Evolutionary conservation across 371 early-diverging fungal genomes (phyloP), one percentile per base, ranked within the genome.

Genomic region (Mucor indicus): DNA sequence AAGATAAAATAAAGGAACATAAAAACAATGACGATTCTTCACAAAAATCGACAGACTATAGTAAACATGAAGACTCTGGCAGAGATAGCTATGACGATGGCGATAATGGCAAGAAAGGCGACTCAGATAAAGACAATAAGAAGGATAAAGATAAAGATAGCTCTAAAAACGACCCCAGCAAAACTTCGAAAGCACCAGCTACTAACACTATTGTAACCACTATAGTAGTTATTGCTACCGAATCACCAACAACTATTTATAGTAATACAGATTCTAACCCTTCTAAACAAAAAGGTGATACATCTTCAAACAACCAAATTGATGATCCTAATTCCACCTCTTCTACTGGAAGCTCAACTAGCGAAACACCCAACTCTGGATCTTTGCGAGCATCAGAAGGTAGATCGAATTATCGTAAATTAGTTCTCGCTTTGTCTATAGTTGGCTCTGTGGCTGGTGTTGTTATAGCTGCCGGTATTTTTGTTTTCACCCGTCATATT

Each of bases 391-490:
- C n/a, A n/a, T n/a, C n/a, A n/a, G n/a, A 15, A 22, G 50, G 22
- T 10, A 12, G 31, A 29, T 33, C 39, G 17, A 27, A 23, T 4
- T 50, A 49, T 10, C 38, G 40, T 1, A 50, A 40, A 36, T 6
- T 50, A 13, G 43, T 56, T 6, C n/a, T 31, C 16, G 50, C 45
- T 5, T 21, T 56, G 3, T 56, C 56, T 29, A 39, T 56, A 11
- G 40, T 56, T 15, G 56, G 56, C 23, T 25, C 50, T 17, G 22
- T 56, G 29, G 56, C 39, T 27, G 56, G 36, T 17, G 29, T 50
- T n/a, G 22, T 25, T 8, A 44, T 56, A 10, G 16, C 50, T 10
- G 22, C 25, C 3, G 50, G 33, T 6, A 39, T 27, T 19, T 38
- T 56, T 30, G 25, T 56, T 12, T 33, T 45, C 16, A 19, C 33